Evolutionary conservation across 352 stramenopile genomes (phyloP).

Genomic region (Phytophthora sojae): DNA sequence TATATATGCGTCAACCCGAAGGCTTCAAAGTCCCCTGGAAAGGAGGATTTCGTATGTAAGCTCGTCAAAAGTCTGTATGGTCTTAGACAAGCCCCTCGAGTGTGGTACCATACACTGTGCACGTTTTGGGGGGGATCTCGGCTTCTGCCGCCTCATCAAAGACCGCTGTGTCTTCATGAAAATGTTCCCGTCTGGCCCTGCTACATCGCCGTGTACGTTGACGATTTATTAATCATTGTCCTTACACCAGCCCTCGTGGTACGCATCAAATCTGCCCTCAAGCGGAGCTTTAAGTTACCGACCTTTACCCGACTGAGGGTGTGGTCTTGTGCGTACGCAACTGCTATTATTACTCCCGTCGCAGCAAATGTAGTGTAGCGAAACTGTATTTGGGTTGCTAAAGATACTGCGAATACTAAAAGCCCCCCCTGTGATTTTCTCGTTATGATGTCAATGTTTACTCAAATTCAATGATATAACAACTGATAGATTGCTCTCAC

Average conservation of each 20-base stretch:
- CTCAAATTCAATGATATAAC: too few relatives aligned
- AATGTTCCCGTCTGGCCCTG: background rate
- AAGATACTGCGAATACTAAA: too few relatives aligned
- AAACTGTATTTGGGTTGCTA: too few relatives aligned
- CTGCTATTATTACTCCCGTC: too few relatives aligned
- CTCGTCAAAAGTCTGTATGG: background rate
- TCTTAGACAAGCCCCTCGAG: background rate
- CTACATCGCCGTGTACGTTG: background rate
- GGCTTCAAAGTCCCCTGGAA: background rate
- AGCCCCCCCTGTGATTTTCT: too few relatives aligned
- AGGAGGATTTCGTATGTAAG: background rate
- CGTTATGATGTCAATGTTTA: too few relatives aligned
- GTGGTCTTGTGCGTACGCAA: too few relatives aligned
- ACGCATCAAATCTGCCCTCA: background rate
- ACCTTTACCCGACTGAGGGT: too few relatives aligned
- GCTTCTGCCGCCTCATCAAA: slow-evolving; percentile 1
- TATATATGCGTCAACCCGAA: slow-evolving; percentile 1
- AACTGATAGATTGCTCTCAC: too few relatives aligned
- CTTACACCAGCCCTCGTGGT: background rate
- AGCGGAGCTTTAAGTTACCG: background rate
- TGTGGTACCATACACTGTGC: background rate
- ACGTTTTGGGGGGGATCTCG: background rate
- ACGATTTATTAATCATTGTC: background rate
- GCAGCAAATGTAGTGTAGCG: too few relatives aligned
- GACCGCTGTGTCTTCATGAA: background rate